Evolutionary conservation across 257 asterid genomes (phyloP), one percentile per base, ranked within the genome.

Genomic region (Anisodus acutangulus): DNA sequence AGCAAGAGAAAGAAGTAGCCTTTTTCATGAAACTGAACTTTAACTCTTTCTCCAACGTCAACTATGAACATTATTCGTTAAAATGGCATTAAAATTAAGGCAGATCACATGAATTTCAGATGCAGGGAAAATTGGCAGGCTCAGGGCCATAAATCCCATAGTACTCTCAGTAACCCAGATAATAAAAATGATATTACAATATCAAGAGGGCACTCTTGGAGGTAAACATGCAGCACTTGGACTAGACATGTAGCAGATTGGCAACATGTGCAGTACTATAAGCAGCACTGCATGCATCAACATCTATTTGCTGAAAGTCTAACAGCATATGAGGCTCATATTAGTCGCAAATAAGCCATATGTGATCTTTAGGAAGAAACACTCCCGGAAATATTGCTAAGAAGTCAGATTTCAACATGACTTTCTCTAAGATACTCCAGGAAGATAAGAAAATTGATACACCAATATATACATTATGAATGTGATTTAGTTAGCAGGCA

Each of bases 231-330:
- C 64, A 53, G 26, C 31, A 53, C 13, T 15, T 78, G 19, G 22
- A 74, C 81, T 31, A 74, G 45, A 49, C 59, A 74, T 11, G 3
- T 74, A 49, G 45, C n/a, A 74, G 62, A 74, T 51, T 49, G 81
- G 81, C 60, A 22, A 49, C 17, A 49, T 19, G 82, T 26, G 64
- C 49, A 78, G 64, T 76, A 78, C 5, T 53, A 35, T 53, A 78
- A 26, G 49, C 43, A 2, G 62, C 22, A 0, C 22, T 22, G 22
- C n/a, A 49, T 53, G 82, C 82, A 78, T 78, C 64, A 26, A 31
- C 12, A 16, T 78, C 31, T 78, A 78, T 53, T 53, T 78, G 49
- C 49, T 31, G 64, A 78, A 63, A 26, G 49, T 26, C 26, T 26
- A 53, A 53, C 10, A 78, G 82, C 64, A 26, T 13, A 78, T 4